phyloP scores from a whole-genome alignment of 441 rosid species.

The Bruguiera hainesii region DNA sequence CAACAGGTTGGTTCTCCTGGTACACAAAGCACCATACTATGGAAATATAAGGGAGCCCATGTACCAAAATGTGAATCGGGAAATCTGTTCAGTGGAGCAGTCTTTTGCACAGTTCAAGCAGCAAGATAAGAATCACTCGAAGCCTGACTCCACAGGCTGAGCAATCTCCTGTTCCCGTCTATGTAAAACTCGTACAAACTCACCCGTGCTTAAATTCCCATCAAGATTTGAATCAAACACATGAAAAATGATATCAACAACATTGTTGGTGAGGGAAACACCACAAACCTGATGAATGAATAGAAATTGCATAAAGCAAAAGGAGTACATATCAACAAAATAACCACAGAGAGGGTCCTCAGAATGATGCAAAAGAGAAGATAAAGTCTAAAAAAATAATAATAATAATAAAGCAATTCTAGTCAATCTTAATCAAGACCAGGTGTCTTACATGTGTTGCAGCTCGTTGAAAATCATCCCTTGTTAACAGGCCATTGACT shows the following conservation, averaged over 20 bases:
- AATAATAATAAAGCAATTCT: background rate
- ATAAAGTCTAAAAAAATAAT: background rate
- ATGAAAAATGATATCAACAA: conserved; percentile 64
- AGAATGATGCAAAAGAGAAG: no score
- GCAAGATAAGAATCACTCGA: conserved; percentile 42
- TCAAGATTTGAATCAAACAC: conserved; percentile 70
- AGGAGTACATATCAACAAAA: background rate
- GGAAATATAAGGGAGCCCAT: background rate
- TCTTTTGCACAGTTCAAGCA: conserved; percentile 40
- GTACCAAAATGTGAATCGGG: conserved; percentile 8
- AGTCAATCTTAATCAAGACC: background rate
- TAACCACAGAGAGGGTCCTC: no score
- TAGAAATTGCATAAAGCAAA: background rate
- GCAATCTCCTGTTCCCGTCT: conserved; percentile 54
- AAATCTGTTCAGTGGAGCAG: conserved; percentile 23
- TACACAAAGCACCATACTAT: background rate
- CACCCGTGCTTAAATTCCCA: conserved; percentile 61
- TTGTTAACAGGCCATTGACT: conserved; percentile 69
- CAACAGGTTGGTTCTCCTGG: background rate
- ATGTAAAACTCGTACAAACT: conserved; percentile 61
- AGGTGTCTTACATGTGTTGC: conserved; percentile 51
- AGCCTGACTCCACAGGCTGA: conserved; percentile 43
- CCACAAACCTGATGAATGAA: conserved; percentile 59
- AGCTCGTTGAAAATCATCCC: conserved; percentile 78
- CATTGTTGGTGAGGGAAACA: conserved; percentile 49